Conservation (phyloP, 208 protist genomes). For the Naegleria fowleri region DNA sequence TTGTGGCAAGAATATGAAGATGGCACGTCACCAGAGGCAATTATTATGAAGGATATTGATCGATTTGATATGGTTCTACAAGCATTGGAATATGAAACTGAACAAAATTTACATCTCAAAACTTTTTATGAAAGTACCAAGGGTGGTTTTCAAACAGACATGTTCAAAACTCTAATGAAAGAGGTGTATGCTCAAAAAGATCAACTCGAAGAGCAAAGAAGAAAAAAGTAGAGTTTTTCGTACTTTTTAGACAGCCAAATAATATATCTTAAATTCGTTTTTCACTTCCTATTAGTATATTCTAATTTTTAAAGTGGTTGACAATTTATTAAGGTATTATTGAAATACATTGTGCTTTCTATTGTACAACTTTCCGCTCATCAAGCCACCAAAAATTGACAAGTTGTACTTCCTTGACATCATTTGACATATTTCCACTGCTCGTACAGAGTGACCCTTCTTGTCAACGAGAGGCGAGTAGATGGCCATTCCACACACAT, state of each 20-base stretch:
- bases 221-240: background rate
- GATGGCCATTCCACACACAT: slow-evolving; percentile 29
- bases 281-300: no score
- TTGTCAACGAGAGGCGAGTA: slow-evolving; percentile 41
- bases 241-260: no score
- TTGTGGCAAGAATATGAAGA: slow-evolving; percentile 78
- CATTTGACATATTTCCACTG: slow-evolving; percentile 37
- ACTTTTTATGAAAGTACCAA: slow-evolving; percentile 65
- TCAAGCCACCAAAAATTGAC: background rate
- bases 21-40: slow-evolving; percentile 63
- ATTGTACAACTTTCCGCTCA: background rate
- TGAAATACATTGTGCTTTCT: no score
- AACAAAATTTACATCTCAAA: slow-evolving; percentile 59
- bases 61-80: slow-evolving; percentile 81
- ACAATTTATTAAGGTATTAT: no score
- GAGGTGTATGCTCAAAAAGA: slow-evolving; percentile 40
- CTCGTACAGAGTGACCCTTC: slow-evolving; percentile 40
- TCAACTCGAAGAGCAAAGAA: background rate
- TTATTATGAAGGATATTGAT: slow-evolving; percentile 81
- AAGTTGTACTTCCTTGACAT: background rate
- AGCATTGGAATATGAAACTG: slow-evolving; percentile 69
- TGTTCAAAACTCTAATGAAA: slow-evolving; percentile 63
- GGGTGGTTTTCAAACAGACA: slow-evolving; percentile 61
- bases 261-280: no score
- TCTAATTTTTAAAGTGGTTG: no score